Base-by-base conservation (phyloP, 352 stramenopile genomes). In the Thalassiosira ordinaria region DNA sequence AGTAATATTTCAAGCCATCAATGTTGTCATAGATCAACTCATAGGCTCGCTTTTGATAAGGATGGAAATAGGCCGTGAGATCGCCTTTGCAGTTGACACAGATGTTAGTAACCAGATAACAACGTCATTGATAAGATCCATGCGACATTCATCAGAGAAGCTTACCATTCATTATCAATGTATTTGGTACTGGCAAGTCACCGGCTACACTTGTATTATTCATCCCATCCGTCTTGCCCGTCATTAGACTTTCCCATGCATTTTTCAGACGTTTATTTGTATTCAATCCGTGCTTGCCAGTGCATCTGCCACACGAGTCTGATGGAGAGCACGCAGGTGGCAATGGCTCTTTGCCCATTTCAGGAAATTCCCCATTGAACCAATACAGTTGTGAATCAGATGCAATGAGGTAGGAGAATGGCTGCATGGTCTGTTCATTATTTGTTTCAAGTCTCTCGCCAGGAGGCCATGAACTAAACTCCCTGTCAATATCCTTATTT, bases 31-130 rank as follows among this genome's bases (percentile, higher is more conserved):
- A 86, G n/a, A 84, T 83, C 18, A 63, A 83, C 5, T 86, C 74
- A 52, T 86, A 84, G 20, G 74, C 74, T 44, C 47, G 35, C 39
- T 83, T 86, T 61, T 86, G 61, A 41, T 78, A 72, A 18, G 79
- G 79, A 74, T 86, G 79, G 39, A 84, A 86, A 66, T 86, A 86
- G 11, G 79, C 79, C 0, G 79, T 86, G n/a, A 86, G 69, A 74
- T 86, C 79, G 22, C 77, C 74, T 82, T 55, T 66, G n/a, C 0
- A 46, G 2, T 9, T 31, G n/a, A n/a, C n/a, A n/a, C n/a, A n/a
- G n/a, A n/a, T n/a, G n/a, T n/a, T n/a, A n/a, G n/a, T n/a, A n/a
- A n/a, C n/a, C n/a, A n/a, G n/a, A n/a, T n/a, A n/a, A n/a, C n/a
- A n/a, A n/a, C n/a, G n/a, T n/a, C n/a, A n/a, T n/a, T n/a, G n/a